Evolutionary conservation across 345 rosid genomes (phyloP), one percentile per base, ranked within the genome.

Genomic region (Moricandia arvensis): DNA sequence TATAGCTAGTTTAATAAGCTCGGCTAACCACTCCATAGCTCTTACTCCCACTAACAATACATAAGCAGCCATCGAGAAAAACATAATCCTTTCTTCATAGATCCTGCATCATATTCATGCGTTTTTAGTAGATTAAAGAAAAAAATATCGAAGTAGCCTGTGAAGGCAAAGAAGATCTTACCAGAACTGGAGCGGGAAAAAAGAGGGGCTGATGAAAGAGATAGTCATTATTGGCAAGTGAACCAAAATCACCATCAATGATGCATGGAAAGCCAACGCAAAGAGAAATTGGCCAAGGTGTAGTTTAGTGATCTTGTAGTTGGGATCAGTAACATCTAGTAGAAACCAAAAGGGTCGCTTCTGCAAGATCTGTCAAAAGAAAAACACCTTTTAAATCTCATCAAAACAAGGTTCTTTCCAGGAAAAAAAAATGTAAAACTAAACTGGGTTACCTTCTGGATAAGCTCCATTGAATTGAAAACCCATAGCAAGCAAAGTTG

Each of bases 341-440:
- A 73, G 76, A 63, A 63, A 63, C 62, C 45, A 47, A 34, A 73
- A 63, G n/a, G 68, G 69, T 49, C 69, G 47, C 29, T 34, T 63
- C 37, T 26, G 63, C 8, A 73, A 3, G 21, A 73, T 68, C 72
- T 68, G 63, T 17, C 49, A 30, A 30, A 54, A 34, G 38, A 31
- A 11, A 24, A 21, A 18, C 21, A 54, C 7, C 2, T 8, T 4
- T 38, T 5, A 17, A 33, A 31, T 61, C 6, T 31, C 33, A 41
- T 64, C 10, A 60, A 33, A 62, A 8, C 11, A 62, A 11, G 47
- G 55, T 38, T 4, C 11, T 24, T 41, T 64, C 12, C 6, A 7
- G 31, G 5, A 33, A 30, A 27, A 10, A 67, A 45, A 16, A n/a
- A n/a, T n/a, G 17, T 34, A 49, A 29, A 49, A 49, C 4, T 35